phyloP scores from a whole-genome alignment of 176 grass and related monocot genomes.

The Rhynchospora tenuis region DNA sequence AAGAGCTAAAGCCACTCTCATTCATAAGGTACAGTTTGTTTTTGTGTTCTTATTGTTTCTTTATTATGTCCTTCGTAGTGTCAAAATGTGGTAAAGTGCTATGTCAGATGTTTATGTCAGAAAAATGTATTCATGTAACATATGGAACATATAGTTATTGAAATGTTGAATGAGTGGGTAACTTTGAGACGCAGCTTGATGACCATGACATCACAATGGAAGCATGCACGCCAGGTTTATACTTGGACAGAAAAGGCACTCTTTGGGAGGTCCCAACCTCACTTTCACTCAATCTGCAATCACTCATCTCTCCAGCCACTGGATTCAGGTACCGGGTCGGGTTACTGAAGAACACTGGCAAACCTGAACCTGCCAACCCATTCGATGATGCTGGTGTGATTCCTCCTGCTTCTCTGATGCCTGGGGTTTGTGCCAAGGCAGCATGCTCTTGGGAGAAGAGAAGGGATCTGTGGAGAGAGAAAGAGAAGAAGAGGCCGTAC shows the following conservation, averaged over 20 bases:
- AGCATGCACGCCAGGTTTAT: conserved; percentile 26
- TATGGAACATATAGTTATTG: too few relatives aligned
- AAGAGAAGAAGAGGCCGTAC: conserved; percentile 1
- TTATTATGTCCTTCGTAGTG: too few relatives aligned
- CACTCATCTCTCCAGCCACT: conserved; percentile 4
- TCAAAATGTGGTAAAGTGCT: too few relatives aligned
- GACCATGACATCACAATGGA: not conserved
- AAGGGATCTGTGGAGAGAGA: conserved; percentile 25
- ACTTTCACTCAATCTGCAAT: conserved; percentile 23
- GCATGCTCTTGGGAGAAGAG: conserved; percentile 28
- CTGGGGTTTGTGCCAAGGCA: conserved; percentile 33
- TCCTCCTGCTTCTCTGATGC: conserved; percentile 10
- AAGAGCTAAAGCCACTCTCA: conserved; percentile 24
- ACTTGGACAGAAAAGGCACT: conserved; percentile 32
- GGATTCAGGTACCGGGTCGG: too few relatives aligned
- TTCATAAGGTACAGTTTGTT: conserved; percentile 31
- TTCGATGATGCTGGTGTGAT: not conserved
- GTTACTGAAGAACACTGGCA: too few relatives aligned
- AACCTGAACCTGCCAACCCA: too few relatives aligned
- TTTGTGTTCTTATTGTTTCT: conserved; percentile 6
- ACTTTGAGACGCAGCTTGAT: too few relatives aligned
- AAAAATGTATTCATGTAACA: too few relatives aligned
- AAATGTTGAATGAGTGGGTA: too few relatives aligned
- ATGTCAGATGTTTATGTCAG: too few relatives aligned
- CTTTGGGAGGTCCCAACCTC: conserved; percentile 35